phyloP scores from a whole-genome alignment of 2,329 filamentous ascomycete genomes.

The Fusarium zealandicum region DNA sequence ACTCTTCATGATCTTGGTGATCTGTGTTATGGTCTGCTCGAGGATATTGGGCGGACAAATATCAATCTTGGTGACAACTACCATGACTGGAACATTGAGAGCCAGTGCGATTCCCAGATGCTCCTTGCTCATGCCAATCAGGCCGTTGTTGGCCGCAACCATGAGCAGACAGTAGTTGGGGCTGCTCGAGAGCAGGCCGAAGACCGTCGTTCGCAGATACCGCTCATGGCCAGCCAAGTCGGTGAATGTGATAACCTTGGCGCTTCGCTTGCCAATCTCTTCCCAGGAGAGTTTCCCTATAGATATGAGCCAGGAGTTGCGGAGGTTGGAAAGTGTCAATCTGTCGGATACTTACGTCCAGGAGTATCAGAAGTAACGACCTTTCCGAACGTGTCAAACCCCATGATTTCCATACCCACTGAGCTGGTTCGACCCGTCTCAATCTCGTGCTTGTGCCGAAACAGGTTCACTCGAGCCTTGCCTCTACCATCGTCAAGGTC shows the following conservation, averaged over 20 bases:
- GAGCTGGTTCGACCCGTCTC: conserved; percentile 95
- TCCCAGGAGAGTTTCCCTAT: conserved; percentile 83
- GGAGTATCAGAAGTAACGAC: conserved; percentile 83
- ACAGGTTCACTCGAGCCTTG: conserved; percentile 92
- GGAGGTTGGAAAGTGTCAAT: no score
- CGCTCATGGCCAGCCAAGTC: conserved; percentile 95
- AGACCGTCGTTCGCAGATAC: conserved; percentile 94
- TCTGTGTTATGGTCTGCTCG: conserved; percentile 88
- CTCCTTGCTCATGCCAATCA: conserved; percentile 98
- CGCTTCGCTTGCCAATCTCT: conserved; percentile 92
- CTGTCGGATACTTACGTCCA: conserved; percentile 67
- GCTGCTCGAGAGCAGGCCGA: conserved; percentile 90
- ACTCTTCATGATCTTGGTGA: conserved; percentile 92
- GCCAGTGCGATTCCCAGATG: conserved; percentile 94
- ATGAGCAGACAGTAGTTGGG: conserved; percentile 98
- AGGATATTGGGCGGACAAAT: conserved; percentile 97
- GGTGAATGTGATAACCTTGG: conserved; percentile 96
- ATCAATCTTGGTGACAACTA: conserved; percentile 97
- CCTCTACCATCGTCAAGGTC: conserved; percentile 94
- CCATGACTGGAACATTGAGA: conserved; percentile 96
- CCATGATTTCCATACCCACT: conserved; percentile 99
- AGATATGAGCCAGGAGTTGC: conserved; percentile 23
- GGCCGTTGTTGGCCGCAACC: conserved; percentile 97
- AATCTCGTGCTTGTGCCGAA: conserved; percentile 97
- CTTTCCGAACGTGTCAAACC: conserved; percentile 86